Evolutionary conservation across 1,284 basidiomycete species (phyloP), one percentile per base, ranked within the genome.

Genomic region (Melampsora abietis-canadensis): DNA sequence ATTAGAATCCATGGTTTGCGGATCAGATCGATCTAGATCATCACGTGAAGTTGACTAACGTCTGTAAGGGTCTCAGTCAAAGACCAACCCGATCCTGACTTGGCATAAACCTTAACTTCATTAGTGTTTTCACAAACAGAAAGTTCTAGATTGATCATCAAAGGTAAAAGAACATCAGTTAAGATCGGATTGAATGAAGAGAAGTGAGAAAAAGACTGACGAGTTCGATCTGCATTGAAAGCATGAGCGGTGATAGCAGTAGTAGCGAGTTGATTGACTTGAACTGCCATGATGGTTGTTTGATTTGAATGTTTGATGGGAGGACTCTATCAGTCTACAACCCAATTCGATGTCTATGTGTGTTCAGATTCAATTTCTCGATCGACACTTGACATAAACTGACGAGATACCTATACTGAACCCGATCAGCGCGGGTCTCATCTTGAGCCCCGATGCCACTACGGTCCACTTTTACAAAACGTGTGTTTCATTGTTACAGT

Each of bases 161-260:
- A 21, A 64, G 34, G 10, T 37, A 21, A 27, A 40, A 48, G 34
- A 57, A 31, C n/a, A n/a, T n/a, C n/a, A n/a, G n/a, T n/a, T n/a
- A n/a, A n/a, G n/a, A n/a, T n/a, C n/a, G n/a, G n/a, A n/a, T n/a
- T n/a, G n/a, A n/a, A n/a, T n/a, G 21, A 57, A 8, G n/a, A 37
- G 21, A 61, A 15, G n/a, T 34, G 37, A 44, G 19, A 47, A 51
- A 12, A 4, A 27, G n/a, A 47, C 6, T 54, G 51, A 95, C 94
- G 89, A 76, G 84, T 87, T 78, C 92, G 89, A 82, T 97, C 92
- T 21, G 89, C 89, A 82, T 90, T 95, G 86, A 98, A 98, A 1
- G 92, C 87, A 82, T 97, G 93, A 60, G 90, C 90, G 8, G 92
- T 94, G 68, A 98, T 87, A 21, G 95, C 92, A 3, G 87, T 87